Evolutionary conservation across 1,284 basidiomycete species (phyloP), one percentile per base, ranked within the genome.

Genomic region (Sporisorium reilianum): DNA sequence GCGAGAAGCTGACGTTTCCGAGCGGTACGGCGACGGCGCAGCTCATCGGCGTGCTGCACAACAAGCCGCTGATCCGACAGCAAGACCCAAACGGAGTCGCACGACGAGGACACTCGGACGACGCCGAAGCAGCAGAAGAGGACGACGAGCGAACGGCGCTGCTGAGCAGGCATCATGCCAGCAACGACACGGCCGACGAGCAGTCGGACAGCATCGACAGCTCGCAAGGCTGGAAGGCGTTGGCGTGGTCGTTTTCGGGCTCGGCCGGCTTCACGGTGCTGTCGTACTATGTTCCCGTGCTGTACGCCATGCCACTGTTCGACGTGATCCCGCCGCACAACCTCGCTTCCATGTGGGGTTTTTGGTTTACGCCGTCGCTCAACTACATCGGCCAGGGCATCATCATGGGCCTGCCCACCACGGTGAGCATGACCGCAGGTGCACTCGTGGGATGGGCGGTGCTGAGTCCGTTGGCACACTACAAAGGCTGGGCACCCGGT

Each of bases 381-480:
- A 93, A 92, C 3, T 80, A 80, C 48, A 74, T 77, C 46, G 75
- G 63, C 8, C 64, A 76, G 91, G 93, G 95, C 5, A 95, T 98
- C 74, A 98, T 98, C 83, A 98, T 98, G 96, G 95, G 95, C 4
- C 92, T 96, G 75, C 93, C 94, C 0, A 97, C 94, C 0, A 95
- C 94, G 0, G 82, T 96, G 28, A 93, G 92, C 81, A 97, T 98
- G 95, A 95, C 92, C 26, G 77, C 92, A 89, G 95, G 95, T 38
- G 97, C 97, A 92, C 77, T 98, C n/a, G 90, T 93, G 1, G 95
- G 95, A 14, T 98, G 96, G 95, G 94, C 89, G 3, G 86, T 98
- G 25, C 87, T 98, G 22, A 94, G 93, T 0, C 95, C 95, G 0
- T 81, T 97, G 12, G 89, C 94, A 1, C 94, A 94, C 42, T 51